Evolutionary conservation across 2,329 filamentous ascomycete species (phyloP), one percentile per base, ranked within the genome.

Genomic region (Claviceps sp.): DNA sequence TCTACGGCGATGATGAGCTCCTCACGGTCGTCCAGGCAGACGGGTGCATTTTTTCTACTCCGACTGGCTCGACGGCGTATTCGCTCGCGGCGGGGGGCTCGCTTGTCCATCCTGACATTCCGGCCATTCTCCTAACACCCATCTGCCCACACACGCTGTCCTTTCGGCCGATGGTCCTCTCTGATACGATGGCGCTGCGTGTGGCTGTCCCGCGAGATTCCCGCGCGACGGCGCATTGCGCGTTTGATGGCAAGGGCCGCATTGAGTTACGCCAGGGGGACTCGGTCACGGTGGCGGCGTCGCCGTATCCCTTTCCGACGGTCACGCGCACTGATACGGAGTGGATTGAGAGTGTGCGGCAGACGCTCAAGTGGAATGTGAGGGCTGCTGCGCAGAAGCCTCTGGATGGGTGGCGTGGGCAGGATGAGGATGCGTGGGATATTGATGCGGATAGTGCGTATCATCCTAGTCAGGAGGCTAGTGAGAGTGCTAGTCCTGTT

Each of bases 111-210:
- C 93, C 93, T 0, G 91, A 95, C 64, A 95, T 98, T 55, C 93
- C 93, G 14, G 93, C 90, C 60, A 96, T 98, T 60, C 82, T 97
- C 43, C 80, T 98, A 51, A 98, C 93, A 0, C 93, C 93, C 20
- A 97, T 98, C 67, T 98, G 93, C 69, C 93, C 93, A 8, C 93
- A 98, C 65, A 97, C 91, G 0, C 77, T 98, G 16, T 95, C 89
- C 14, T 98, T 98, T 79, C 82, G 93, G 9, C 93, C 93, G 37
- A 97, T 98, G 93, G 87, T 98, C 7, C 81, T 98, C 48, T 95
- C 89, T 48, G 93, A 98, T 70, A 93, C 87, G 52, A 88, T 96
- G 76, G 83, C 90, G 16, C 80, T 98, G 55, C 88, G 90, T 49
- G 87, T 98, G 50, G 85, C 86, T 5, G 84, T 98, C 13, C 93